Evolutionary conservation across 352 stramenopile species (phyloP).

Genomic region (Pythium chondricola): DNA sequence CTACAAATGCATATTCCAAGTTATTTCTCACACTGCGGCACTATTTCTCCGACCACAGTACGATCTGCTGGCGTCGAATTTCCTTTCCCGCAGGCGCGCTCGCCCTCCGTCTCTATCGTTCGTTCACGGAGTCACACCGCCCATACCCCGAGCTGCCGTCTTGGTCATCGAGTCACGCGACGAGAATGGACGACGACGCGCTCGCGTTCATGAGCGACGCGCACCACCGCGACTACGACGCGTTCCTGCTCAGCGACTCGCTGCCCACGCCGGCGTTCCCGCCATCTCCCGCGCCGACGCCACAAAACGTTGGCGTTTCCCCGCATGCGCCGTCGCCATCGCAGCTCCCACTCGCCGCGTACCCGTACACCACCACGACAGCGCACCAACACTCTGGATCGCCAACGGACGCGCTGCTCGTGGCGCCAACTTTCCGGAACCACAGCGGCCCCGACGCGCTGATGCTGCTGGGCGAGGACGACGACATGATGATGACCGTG

Average conservation of each 20-base stretch:
- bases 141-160: no score
- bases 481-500: background rate
- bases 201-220: background rate
- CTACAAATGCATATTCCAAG: no score
- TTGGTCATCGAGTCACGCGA: no score
- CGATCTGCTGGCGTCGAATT: no score
- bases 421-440: slow-evolving; percentile 10
- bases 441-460: background rate
- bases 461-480: background rate
- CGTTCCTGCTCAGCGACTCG: slow-evolving; percentile 21
- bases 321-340: slow-evolving; percentile 33
- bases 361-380: background rate
- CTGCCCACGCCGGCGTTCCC: slow-evolving; percentile 20
- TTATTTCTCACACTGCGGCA: no score
- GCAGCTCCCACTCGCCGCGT: slow-evolving; percentile 16
- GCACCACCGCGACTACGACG: slow-evolving; percentile 1
- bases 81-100: no score
- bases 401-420: slow-evolving; percentile 14
- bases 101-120: no score
- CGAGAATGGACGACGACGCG: background rate
- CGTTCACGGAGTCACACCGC: no score
- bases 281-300: slow-evolving; percentile 24
- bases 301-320: slow-evolving; percentile 16
- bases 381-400: no score
- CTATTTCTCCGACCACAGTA: no score